Percentiles rank a stretch among this genome's conserved stretches.
These are phyloP conservation scores for Arxiozyma telluris DNA, from an alignment of 1,139 yeast genomes.

Conservation along the genomic window DNA sequence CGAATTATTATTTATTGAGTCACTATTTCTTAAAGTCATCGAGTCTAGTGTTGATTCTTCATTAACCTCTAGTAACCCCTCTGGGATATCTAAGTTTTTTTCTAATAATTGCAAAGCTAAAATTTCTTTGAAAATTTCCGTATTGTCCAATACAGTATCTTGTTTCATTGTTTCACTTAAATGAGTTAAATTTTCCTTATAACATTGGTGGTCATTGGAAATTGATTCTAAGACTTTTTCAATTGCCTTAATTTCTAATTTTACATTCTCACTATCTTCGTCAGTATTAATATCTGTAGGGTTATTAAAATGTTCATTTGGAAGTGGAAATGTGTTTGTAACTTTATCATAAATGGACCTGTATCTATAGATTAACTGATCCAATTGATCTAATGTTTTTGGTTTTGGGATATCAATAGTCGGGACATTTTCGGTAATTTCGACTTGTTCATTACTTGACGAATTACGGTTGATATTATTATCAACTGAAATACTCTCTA, in stretches of 20 bases:
- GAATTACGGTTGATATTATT: background rate
- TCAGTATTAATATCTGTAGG: background rate
- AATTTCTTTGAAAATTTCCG: constrained; percentile 56
- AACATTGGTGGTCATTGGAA: constrained; percentile 34
- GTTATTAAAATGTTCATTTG: background rate
- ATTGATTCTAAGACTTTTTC: constrained; percentile 30
- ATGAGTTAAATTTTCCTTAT: constrained; percentile 26
- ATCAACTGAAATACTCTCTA: background rate
- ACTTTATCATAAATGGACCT: constrained; percentile 24
- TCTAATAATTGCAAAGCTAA: constrained; percentile 68
- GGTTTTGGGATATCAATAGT: constrained; percentile 21
- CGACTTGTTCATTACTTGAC: background rate
- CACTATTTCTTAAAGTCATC: background rate
- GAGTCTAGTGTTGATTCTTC: background rate
- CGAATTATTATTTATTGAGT: background rate
- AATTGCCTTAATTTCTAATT: constrained; percentile 28
- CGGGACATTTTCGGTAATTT: background rate
- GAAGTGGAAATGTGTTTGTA: background rate
- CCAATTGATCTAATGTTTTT: constrained; percentile 21
- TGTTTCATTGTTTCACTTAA: constrained; percentile 24
- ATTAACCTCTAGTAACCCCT: constrained; percentile 25
- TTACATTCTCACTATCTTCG: background rate
- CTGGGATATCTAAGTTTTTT: constrained; percentile 70
- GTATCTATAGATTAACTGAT: constrained; percentile 27
- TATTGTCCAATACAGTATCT: constrained; percentile 36